These are phyloP conservation scores for Neofusicoccum parvum DNA, from an alignment of 2,329 filamentous ascomycete genomes.

Conservation along the genomic window DNA sequence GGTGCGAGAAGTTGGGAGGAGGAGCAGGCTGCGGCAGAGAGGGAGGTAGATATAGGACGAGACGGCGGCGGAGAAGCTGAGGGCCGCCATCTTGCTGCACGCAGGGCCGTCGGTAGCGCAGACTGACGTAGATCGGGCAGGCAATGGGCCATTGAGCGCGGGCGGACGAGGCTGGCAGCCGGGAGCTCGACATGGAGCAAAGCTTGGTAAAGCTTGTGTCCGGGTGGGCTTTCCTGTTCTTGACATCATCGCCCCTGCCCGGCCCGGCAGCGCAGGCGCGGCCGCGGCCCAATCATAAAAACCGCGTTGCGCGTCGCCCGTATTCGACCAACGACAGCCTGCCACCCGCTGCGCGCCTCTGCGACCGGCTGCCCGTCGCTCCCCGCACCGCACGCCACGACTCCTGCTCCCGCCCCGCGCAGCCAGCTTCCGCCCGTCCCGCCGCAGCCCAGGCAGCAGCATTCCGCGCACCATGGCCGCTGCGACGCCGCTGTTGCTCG, in stretches of 20 bases:
- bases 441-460: not conserved
- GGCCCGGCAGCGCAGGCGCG: not conserved
- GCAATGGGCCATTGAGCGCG: not conserved
- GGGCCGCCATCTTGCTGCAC: not conserved
- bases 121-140: conserved; percentile 11
- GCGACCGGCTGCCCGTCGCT: no score
- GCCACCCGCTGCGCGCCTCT: no score
- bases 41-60: not conserved
- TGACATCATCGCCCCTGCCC: not conserved
- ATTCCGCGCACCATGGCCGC: not conserved
- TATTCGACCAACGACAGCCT: not conserved
- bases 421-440: no score
- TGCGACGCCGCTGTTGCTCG: not conserved
- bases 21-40: not conserved
- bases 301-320: not conserved
- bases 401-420: no score
- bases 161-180: not conserved
- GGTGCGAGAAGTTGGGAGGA: not conserved
- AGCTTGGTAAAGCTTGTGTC: conserved; percentile 23
- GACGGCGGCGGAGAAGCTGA: not conserved
- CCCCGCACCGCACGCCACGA: no score
- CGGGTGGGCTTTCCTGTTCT: conserved; percentile 3
- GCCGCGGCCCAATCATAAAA: not conserved
- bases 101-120: not conserved
- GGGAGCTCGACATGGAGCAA: conserved; percentile 19